These are phyloP conservation scores for Rhipidocladum racemiflorum DNA, from an alignment of 176 grass and related monocot species.

Conservation along the genomic window DNA sequence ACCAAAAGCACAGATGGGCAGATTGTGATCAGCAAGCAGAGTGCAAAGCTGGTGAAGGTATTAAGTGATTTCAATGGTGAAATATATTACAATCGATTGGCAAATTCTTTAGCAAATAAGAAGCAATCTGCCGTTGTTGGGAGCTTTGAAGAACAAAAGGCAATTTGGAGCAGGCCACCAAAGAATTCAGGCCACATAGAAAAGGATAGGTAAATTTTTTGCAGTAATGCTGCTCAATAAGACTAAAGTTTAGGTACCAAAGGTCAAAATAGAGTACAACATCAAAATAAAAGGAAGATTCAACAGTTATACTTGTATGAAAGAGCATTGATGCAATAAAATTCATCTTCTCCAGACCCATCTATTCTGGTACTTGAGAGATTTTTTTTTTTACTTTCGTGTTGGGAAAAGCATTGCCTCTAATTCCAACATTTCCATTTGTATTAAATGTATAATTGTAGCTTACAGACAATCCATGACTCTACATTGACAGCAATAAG, in stretches of 20 bases:
- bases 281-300: not conserved
- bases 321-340: not conserved
- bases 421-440: not conserved
- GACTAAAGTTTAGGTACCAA: constrained; percentile 7
- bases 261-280: constrained; percentile 14
- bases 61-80: constrained; percentile 43
- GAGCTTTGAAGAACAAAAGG: constrained; percentile 65
- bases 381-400: not conserved
- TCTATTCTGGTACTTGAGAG: not conserved
- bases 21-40: constrained; percentile 28
- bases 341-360: not conserved
- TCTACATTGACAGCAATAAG: constrained; percentile 20
- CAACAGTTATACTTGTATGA: not conserved
- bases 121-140: constrained; percentile 56
- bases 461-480: constrained; percentile 20
- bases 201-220: constrained; percentile 1
- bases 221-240: not conserved
- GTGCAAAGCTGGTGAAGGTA: constrained; percentile 33
- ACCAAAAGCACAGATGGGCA: constrained; percentile 41
- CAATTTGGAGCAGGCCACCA: constrained; percentile 36
- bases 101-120: constrained; percentile 43
- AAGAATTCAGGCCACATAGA: constrained; percentile 11
- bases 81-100: constrained; percentile 46
- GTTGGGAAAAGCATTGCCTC: not conserved
- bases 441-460: constrained; percentile 26